Base-by-base conservation (phyloP, 306 rosid species). In the Psophocarpus tetragonolobus region DNA sequence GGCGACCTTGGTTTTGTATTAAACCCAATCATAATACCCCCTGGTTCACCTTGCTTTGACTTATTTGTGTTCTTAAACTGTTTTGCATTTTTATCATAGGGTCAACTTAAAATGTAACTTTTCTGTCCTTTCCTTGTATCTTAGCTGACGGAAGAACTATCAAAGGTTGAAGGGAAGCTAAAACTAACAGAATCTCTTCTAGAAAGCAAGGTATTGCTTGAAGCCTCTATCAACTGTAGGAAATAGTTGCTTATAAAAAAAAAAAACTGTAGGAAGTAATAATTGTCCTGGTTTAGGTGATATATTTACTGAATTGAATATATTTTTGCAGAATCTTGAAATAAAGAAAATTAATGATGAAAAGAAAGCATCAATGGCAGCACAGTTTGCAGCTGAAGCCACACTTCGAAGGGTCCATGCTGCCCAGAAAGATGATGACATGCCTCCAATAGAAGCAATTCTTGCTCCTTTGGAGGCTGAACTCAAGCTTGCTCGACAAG, bases 301-400 rank as follows among this genome's bases (percentile, higher is more conserved):
- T 79, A 24, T 39, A 26, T 80, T 72, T n/a, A 71, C 69, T 71
- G 47, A 74, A 35, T 23, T 24, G 76, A 82, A 57, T 30, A 47
- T 64, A n/a, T 58, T 84, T 53, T 84, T 82, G 77, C 92, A 94
- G 98, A 94, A 94, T 86, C 98, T 94, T 58, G 98, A 94, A 84
- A 90, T 94, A 62, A 94, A 94, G 90, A 92, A 89, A 84, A 94
- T 92, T 87, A 94, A 90, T 24, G 98, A 94, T 82, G 98, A 94
- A 90, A 94, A 92, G 87, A 94, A 94, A 76, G 97, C 98, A 53
- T 92, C 98, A 51, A 90, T 90, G 97, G 98, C 98, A 41, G 98
- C 97, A 64, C 98, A 94, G 80, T 94, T 92, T 80, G 98, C 97
- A 5, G 98, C 97, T 62, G 98, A 94, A 90, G 98, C 98, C 75